Evolutionary conservation across 2,329 filamentous ascomycete genomes (phyloP), one percentile per base, ranked within the genome.

Genomic region (Trichoderma pleuroti): DNA sequence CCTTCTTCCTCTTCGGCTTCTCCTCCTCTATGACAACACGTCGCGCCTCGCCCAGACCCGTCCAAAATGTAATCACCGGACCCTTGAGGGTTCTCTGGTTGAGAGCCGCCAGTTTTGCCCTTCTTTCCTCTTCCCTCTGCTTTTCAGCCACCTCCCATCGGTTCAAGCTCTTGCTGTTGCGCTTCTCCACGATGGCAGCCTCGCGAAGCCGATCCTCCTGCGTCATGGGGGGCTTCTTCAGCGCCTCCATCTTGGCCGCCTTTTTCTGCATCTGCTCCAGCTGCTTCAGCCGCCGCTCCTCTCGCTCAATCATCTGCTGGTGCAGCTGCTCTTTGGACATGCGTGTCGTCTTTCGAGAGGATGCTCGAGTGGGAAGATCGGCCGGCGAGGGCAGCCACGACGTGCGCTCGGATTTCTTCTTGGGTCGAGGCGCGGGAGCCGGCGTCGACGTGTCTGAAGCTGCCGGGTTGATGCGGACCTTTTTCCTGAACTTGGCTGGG

Each of bases 91-190:
- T 93, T 62, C 94, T 89, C 78, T 94, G 93, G 76, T 97, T 92
- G 75, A 98, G 84, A 16, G 95, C 96, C 49, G 95, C 94, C 61
- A 98, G 85, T 81, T 92, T 95, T 52, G 90, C 92, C 73, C 90
- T 88, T 72, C 95, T 88, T 77, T 97, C 92, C 76, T 95, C 93
- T 74, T 94, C 92, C 71, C 95, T 90, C 78, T 92, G 90, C 81
- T 93, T 94, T 82, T 99, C 96, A 8, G 93, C 93, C 80, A 93
- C 92, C 80, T 98, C 94, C 94, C 95, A 98, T 70, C 93, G 87
- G 77, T 95, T 98, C 77, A 97, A 83, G 80, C 92, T 98, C 85
- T 93, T 97, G 75, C 91, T 88, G 80, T 99, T 98, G 76, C 91
- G 86, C 80, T 92, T 91, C 81, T 98, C 96, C 8, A 97, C 91